A percentile compares a stretch with the other conserved stretches of the same genome.
These are phyloP conservation scores for Beauveria australis DNA, from an alignment of 2,329 filamentous ascomycete genomes.

Conservation along the genomic window DNA sequence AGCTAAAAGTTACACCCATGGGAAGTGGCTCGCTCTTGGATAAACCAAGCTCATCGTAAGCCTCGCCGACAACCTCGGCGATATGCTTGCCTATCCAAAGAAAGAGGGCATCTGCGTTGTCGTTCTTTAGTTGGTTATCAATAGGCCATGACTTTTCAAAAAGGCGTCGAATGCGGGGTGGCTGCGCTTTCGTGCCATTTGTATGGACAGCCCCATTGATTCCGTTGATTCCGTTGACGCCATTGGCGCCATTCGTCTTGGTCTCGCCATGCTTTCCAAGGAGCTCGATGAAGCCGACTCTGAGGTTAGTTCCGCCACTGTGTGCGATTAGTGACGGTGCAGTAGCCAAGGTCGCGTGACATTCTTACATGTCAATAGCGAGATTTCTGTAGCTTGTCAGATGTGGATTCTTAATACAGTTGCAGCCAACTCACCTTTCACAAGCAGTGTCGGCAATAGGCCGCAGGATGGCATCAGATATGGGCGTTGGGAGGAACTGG, in stretches of 20 bases:
- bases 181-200: neutral
- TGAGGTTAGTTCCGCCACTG: slow-evolving; percentile 60
- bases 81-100: slow-evolving; percentile 76
- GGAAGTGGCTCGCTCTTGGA: slow-evolving; percentile 40
- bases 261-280: slow-evolving; percentile 27
- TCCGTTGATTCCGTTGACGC: neutral
- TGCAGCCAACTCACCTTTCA: slow-evolving; percentile 37
- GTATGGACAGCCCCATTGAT: neutral
- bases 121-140: slow-evolving; percentile 61
- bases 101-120: slow-evolving; percentile 68
- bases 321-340: slow-evolving; percentile 21
- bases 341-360: neutral
- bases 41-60: slow-evolving; percentile 36
- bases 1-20: slow-evolving; percentile 63
- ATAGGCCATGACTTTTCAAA: slow-evolving; percentile 70
- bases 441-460: slow-evolving; percentile 34
- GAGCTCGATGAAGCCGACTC: slow-evolving; percentile 60
- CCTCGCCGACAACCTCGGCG: slow-evolving; percentile 59
- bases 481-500: slow-evolving; percentile 54
- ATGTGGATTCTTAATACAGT: neutral
- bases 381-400: slow-evolving; percentile 36
- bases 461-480: slow-evolving; percentile 49
- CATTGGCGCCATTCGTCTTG: slow-evolving; percentile 14
- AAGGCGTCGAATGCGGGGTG: slow-evolving; percentile 43
- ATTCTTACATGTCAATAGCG: slow-evolving; percentile 56